A percentile compares a stretch with the other conserved stretches of the same genome.
These are phyloP conservation scores for Knoxdaviesia capensis DNA, from an alignment of 2,329 filamentous ascomycete genomes.

Conservation along the genomic window DNA sequence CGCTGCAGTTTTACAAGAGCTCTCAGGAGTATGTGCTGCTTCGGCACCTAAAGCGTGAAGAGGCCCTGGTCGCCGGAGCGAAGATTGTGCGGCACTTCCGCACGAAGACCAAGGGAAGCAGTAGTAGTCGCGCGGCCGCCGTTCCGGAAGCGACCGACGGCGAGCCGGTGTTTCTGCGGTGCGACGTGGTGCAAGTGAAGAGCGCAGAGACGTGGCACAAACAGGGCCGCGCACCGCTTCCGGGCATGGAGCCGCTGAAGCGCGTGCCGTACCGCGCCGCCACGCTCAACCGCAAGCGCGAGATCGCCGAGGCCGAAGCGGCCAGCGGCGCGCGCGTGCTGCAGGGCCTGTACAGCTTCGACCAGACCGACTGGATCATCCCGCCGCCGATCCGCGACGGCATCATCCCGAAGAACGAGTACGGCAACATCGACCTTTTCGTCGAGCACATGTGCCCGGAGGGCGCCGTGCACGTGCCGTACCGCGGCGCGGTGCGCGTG, in stretches of 20 bases:
- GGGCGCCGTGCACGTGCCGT: slow-evolving; percentile 69
- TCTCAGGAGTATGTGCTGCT: slow-evolving; percentile 72
- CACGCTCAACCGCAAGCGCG: slow-evolving; percentile 67
- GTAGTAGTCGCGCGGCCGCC: too few species aligned
- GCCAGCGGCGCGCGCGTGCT: slow-evolving; percentile 64
- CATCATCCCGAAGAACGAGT: slow-evolving; percentile 71
- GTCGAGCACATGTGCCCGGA: slow-evolving; percentile 77
- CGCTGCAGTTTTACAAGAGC: slow-evolving; percentile 71
- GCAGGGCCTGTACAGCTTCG: slow-evolving; percentile 65
- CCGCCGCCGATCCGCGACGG: slow-evolving; percentile 70
- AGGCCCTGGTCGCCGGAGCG: slow-evolving; percentile 55
- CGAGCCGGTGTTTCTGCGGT: slow-evolving; percentile 62
- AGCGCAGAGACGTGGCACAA: slow-evolving; percentile 96
- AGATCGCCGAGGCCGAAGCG: slow-evolving; percentile 70
- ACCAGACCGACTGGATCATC: slow-evolving; percentile 92
- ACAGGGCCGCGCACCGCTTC: slow-evolving; percentile 60
- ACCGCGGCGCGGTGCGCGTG: slow-evolving; percentile 54
- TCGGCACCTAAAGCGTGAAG: slow-evolving; percentile 76
- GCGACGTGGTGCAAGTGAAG: slow-evolving; percentile 69
- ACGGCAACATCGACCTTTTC: slow-evolving; percentile 77
- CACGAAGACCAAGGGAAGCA: slow-evolving; percentile 51
- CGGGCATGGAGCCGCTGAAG: slow-evolving; percentile 60
- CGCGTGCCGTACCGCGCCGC: slow-evolving; percentile 78
- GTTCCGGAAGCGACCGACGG: slow-evolving; percentile 26
- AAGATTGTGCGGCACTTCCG: slow-evolving; percentile 55